These are phyloP conservation scores for Russula ochroleuca DNA, from an alignment of 768 basidiomycete species.

Conservation along the genomic window DNA sequence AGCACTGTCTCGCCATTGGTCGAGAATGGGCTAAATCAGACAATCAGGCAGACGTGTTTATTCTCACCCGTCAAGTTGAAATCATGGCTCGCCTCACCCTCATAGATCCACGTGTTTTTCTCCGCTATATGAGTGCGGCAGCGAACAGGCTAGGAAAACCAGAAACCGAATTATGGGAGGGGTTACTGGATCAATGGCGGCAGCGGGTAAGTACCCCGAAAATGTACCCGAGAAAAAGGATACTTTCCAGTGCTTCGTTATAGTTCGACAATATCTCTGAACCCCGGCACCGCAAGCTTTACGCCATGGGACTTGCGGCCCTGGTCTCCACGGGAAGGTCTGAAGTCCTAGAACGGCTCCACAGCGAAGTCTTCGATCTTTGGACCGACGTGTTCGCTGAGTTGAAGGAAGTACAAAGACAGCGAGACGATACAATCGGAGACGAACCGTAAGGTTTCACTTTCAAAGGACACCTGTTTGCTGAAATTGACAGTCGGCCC, in stretches of 20 bases:
- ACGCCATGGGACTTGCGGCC: constrained; percentile 75
- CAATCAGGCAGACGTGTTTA: constrained; percentile 39
- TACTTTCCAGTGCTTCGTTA: constrained; percentile 4
- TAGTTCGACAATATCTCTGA: constrained; percentile 93
- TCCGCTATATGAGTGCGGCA: constrained; percentile 63
- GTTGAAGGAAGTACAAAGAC: constrained; percentile 59
- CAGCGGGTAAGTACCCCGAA: constrained; percentile 51
- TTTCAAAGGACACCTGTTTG: not conserved
- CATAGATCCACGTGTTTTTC: constrained; percentile 61
- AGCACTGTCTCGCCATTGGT: constrained; percentile 6
- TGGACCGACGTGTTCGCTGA: constrained; percentile 90
- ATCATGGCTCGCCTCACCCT: constrained; percentile 71
- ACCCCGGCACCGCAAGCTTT: constrained; percentile 75
- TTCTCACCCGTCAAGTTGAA: constrained; percentile 67
- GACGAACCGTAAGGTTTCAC: constrained; percentile 13
- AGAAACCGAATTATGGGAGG: constrained; percentile 58
- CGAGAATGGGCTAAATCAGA: constrained; percentile 11
- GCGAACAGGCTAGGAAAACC: constrained; percentile 44
- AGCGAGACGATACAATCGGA: constrained; percentile 29
- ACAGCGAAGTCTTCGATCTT: constrained; percentile 74
- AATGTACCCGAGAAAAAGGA: not conserved
- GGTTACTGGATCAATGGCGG: constrained; percentile 78
- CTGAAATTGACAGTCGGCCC: not conserved
- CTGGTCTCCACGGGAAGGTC: constrained; percentile 70
- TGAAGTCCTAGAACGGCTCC: constrained; percentile 67